Conservation (phyloP, 441 rosid species). For the Adansonia gregorii region DNA sequence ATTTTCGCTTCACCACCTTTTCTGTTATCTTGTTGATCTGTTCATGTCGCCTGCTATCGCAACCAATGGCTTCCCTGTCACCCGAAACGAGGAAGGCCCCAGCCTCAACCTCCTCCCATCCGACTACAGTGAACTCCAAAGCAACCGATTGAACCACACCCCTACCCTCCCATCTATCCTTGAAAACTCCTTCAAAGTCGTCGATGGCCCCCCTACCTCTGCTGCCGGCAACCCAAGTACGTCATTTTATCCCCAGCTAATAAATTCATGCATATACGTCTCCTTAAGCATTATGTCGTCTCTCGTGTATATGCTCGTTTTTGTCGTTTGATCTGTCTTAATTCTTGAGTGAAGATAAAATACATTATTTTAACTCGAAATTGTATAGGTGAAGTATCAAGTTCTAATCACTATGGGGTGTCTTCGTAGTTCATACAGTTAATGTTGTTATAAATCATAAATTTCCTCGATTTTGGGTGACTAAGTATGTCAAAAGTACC, state of each 20-base stretch:
- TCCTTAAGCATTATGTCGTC: background rate
- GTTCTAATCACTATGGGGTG: background rate
- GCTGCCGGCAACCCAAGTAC: constrained; percentile 91
- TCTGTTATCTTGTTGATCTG: background rate
- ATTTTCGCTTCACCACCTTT: background rate
- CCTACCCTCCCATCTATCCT: constrained; percentile 91
- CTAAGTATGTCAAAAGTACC: background rate
- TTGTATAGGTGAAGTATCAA: too few relatives aligned
- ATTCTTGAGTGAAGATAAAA: too few relatives aligned
- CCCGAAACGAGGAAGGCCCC: constrained; percentile 6
- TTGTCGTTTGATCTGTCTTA: too few relatives aligned
- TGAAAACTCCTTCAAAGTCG: constrained; percentile 60
- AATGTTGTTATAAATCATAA: background rate
- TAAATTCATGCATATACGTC: background rate
- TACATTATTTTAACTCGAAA: too few relatives aligned
- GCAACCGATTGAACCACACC: constrained; percentile 66
- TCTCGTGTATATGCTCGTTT: background rate
- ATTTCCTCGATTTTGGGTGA: background rate
- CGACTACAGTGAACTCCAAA: constrained; percentile 87
- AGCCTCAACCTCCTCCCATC: constrained; percentile 21
- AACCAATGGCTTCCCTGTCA: constrained; percentile 7
- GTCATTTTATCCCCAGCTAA: background rate
- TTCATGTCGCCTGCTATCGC: constrained; percentile 22
- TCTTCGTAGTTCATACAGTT: background rate
- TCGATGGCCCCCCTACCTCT: constrained; percentile 78